Evolutionary conservation across 2,329 filamentous ascomycete species (phyloP), one percentile per base, ranked within the genome.

Genomic region (Aureobasidium musti): DNA sequence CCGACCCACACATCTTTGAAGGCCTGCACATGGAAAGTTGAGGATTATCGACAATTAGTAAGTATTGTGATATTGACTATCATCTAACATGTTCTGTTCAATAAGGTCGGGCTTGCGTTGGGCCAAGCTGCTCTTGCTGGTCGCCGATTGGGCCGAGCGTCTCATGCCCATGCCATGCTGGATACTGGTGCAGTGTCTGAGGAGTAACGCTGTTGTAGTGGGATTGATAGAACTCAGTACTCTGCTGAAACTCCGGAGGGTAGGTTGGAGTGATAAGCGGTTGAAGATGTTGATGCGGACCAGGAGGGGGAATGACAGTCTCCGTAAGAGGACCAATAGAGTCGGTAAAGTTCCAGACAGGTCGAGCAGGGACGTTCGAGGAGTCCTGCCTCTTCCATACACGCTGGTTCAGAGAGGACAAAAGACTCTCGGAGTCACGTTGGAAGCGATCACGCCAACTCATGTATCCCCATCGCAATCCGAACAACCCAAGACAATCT

Each of bases 371-470:
- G 33, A 21, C 33, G 13, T 41, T 50, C 19, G 65, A 23, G 2
- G 45, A 61, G 33, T 67, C 66, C 14, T 69, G 66, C 33, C 76
- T 59, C n/a, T 76, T 73, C 33, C 74, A 73, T 4, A 75, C 69
- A 8, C 79, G 77, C 45, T 76, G 74, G 49, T 79, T 78, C 0
- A 83, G 75, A 21, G 80, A 77, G 11, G 78, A 74, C 2, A 78
- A 74, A 45, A 82, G 74, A 0, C 72, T 67, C 1, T 77, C 74
- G 0, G 80, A 80, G 65, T 82, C 81, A 23, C 75, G 76, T 67
- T 81, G 79, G 70, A 82, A 83, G 19, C 80, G 78, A 63, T 82
- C 80, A 21, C 78, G 80, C 80, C 80, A 82, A 70, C 80, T 80
- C 66, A 80, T 80, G 69, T 81, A 82, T 30, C 81, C 81, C 71